Conservation (phyloP, 2,329 filamentous ascomycete genomes). For the Hawksworthiomyces lignivorus region DNA sequence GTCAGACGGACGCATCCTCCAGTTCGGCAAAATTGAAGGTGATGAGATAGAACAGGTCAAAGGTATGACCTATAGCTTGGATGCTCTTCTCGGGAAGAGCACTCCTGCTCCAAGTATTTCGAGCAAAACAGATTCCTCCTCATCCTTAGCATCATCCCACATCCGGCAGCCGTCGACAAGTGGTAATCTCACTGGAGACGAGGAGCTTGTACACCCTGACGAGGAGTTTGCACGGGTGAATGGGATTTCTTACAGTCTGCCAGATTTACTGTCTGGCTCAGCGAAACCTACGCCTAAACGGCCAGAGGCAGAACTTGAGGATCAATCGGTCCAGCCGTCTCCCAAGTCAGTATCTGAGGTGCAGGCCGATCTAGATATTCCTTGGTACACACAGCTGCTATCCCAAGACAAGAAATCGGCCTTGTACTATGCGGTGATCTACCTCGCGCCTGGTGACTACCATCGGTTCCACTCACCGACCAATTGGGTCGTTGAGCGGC, state of each 20-base stretch:
- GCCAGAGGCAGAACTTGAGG: constrained; percentile 47
- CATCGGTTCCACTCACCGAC: constrained; percentile 96
- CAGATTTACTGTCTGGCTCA: constrained; percentile 74
- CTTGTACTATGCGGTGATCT: constrained; percentile 91
- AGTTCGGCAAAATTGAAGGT: constrained; percentile 85
- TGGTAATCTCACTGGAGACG: constrained; percentile 34
- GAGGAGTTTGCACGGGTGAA: constrained; percentile 93
- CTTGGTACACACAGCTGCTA: constrained; percentile 64
- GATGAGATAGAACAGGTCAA: constrained; percentile 98
- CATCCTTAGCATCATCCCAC: background rate
- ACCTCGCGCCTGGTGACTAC: constrained; percentile 95
- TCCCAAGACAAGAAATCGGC: constrained; percentile 53
- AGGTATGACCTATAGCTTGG: constrained; percentile 94
- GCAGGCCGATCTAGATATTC: constrained; percentile 69
- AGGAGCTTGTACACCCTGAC: constrained; percentile 66
- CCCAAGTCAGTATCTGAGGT: constrained; percentile 75
- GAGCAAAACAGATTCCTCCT: constrained; percentile 11
- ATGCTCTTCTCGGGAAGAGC: constrained; percentile 74
- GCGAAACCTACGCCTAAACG: constrained; percentile 34
- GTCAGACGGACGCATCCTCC: constrained; percentile 81
- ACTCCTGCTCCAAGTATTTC: constrained; percentile 49
- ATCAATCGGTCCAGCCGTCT: constrained; percentile 64
- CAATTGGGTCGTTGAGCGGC: constrained; percentile 87
- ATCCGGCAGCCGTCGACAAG: background rate
- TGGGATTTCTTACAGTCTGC: constrained; percentile 88